Evolutionary conservation across 176 grass and related monocot species (phyloP), one percentile per base, ranked within the genome.

Genomic region (Puya raimondii): DNA sequence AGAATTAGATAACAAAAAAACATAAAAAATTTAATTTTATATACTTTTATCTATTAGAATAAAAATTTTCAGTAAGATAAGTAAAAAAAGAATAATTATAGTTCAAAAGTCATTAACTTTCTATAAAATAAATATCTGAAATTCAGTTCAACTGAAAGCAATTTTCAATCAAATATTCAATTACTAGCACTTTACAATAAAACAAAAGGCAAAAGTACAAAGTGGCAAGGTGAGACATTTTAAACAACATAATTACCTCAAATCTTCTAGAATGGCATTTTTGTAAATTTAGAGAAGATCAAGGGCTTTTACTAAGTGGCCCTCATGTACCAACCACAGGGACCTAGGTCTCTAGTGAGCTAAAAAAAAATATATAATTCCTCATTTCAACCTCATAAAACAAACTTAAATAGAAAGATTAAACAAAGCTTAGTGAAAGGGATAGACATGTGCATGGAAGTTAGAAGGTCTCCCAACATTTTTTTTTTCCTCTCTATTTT

Each of bases 371-470:
- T 22, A 63, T 22, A 50, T 68, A 78, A 63, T 70, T 58, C 52
- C 14, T 2, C 13, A 23, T 27, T 48, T 64, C 17, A 26, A 15
- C 50, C 49, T 63, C 50, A 48, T 49, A 47, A 27, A 72, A 80
- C 49, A 18, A 73, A 73, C n/a, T 23, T 49, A 6, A 6, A 26
- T 3, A 64, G 52, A 17, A 51, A 33, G 52, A 51, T 53, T 51
- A 6, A 70, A 70, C 7, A 63, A 77, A 69, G 51, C 48, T 53
- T 23, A 15, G 13, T 59, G 76, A 86, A 50, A 74, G 70, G 26
- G 83, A 86, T 65, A 56, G 65, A 71, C 83, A 90, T 86, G 87
- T 90, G 80, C 58, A 74, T 47, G 73, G 61, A 67, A 56, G 76
- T 83, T 80, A 21, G 53, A 51, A 68, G 61, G 49, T 67, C 66